Evolutionary conservation across 371 early-diverging fungal species (phyloP).

Genomic region (Capillidium heterosporum): DNA sequence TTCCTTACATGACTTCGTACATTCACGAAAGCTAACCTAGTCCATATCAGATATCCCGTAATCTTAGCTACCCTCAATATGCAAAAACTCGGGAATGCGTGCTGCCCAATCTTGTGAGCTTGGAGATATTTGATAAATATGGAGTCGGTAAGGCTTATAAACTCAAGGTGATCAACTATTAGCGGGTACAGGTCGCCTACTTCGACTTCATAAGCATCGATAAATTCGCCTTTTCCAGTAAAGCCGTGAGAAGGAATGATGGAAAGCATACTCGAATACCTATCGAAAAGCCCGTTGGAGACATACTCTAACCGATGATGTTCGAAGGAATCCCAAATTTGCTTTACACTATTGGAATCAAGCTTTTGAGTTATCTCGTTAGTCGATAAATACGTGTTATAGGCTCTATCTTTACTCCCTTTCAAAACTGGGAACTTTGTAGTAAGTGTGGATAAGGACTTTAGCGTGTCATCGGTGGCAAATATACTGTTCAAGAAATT

Average conservation of each 20-base stretch:
- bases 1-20: neutral
- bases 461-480: conserved; percentile 48
- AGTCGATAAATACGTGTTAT: no score
- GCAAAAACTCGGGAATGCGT: conserved; percentile 14
- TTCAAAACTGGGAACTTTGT: conserved; percentile 5
- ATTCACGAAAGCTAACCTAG: conserved; percentile 2
- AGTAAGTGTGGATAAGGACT: conserved; percentile 6
- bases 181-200: neutral
- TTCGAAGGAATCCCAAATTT: conserved; percentile 9
- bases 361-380: neutral
- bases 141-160: conserved; percentile 7
- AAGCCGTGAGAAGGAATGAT: neutral
- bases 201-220: neutral
- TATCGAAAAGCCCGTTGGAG: conserved; percentile 7
- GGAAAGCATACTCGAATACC: neutral
- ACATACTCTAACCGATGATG: neutral
- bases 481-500: conserved; percentile 34
- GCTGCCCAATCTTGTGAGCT: conserved; percentile 9
- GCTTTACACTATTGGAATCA: conserved; percentile 5
- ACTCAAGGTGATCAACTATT: neutral
- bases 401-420: conserved; percentile 5
- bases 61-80: conserved; percentile 9
- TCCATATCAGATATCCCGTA: neutral
- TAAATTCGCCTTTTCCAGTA: neutral
- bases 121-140: conserved; percentile 15